Conservation (phyloP, 306 rosid species). For the Abrus precatorius region DNA sequence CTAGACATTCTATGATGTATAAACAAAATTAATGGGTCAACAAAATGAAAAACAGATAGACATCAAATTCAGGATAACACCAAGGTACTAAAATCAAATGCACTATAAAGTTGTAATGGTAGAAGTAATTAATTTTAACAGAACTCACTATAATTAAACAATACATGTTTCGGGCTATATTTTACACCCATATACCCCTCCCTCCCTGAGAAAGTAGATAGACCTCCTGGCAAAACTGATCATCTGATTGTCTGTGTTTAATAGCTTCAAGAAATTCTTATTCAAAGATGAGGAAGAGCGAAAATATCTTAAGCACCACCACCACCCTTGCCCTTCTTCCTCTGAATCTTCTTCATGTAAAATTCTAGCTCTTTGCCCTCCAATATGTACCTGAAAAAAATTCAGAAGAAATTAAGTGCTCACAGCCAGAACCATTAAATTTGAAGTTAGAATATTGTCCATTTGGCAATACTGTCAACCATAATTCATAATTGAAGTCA, state of each 20-base stretch:
- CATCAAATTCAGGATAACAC: background rate
- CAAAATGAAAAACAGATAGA: background rate
- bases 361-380: constrained; percentile 83
- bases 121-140: constrained; percentile 20
- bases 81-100: background rate
- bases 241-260: constrained; percentile 12
- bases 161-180: background rate
- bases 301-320: constrained; percentile 59
- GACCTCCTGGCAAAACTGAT: constrained; percentile 34
- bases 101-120: background rate
- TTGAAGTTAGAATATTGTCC: background rate
- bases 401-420: constrained; percentile 8
- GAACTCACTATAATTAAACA: constrained; percentile 20
- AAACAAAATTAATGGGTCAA: background rate
- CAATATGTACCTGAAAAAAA: constrained; percentile 64
- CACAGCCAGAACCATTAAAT: constrained; percentile 1
- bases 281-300: background rate
- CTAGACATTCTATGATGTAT: no score
- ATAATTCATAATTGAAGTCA: background rate
- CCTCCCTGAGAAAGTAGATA: constrained; percentile 1
- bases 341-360: constrained; percentile 79
- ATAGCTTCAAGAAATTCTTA: constrained; percentile 17
- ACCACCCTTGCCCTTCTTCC: constrained; percentile 73
- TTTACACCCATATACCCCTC: constrained; percentile 8
- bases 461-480: background rate